Base-by-base conservation (phyloP, 192 early-diverging fungal genomes). In the Lobulomyces angularis region DNA sequence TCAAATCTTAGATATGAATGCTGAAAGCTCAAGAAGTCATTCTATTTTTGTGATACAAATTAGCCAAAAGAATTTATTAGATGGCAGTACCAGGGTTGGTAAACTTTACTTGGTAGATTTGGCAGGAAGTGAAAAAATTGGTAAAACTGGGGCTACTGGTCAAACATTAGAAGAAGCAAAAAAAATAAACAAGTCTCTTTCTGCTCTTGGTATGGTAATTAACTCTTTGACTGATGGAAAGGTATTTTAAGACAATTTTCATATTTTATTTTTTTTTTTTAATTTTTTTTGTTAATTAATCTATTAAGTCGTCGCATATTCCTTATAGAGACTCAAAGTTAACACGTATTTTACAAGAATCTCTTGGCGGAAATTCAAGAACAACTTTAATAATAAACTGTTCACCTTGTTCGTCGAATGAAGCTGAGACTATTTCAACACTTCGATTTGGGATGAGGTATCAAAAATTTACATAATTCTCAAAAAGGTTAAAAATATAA, bases 121-220 rank as follows among this genome's bases (percentile, higher is more conserved):
- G 55, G 96, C 96, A 17, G 96, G 96, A 51, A 96, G 91, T 14
- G 93, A 99, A 70, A 99, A 97, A 65, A 72, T 86, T 20, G 83
- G 81, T 33, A 98, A 98, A 59, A 98, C 95, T 22, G 92, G 90
- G 35, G 95, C 95, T 4, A 86, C 89, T 1, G 92, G 96, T 24
- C 96, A 99, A 59, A 95, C 91, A 1, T 61, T 99, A 24, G 96
- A 99, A 59, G 96, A 99, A 54, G 96, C 96, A 51, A 99, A 99
- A 61, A 99, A 92, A 65, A 99, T 99, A 73, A 99, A 99, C 74
- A 94, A 92, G 60, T 94, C 90, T 0, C 69, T 99, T 4, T 88
- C 93, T 5, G 88, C 92, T 0, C 70, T 99, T 32, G 96, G 96
- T 37, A 99, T 95, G 89, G 96, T 99, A 51, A 99, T 99, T 53